Evolutionary conservation across 495 filamentous ascomycete species (phyloP), one percentile per base, ranked within the genome.

Genomic region (Podospora pseudocomata): DNA sequence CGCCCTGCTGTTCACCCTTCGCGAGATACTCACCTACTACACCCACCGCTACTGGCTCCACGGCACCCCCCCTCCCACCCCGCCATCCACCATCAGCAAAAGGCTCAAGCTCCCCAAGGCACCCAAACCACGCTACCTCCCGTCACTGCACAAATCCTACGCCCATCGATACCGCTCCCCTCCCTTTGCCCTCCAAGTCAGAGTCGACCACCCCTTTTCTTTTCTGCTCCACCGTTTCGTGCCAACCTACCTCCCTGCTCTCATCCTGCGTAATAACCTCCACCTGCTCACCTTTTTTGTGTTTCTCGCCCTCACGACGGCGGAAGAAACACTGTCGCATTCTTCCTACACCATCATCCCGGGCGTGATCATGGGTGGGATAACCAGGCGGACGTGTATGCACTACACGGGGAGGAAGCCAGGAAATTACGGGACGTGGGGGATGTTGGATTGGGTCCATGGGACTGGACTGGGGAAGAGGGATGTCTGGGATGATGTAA

Each of bases 221-320:
- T 90, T 92, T 69, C 78, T 96, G 1, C 71, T 96, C 13, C 79
- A 82, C 64, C 87, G 83, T 60, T 91, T 92, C 72, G 53, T 94
- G 20, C 94, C 94, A 0, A 84, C 87, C 19, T 94, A 92, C 76
- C 71, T 90, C 3, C 92, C 94, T 9, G 89, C 75, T 1, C 32
- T 74, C 19, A n/a, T 62, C 5, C 63, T 73, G 7, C 89, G 16
- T 80, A 74, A 88, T 68, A 90, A 93, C 75, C 83, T 96, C 64
- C 94, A 97, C 78, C 82, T 96, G 61, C 81, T 97, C 63, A 94
- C 91, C 1, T 96, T 88, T 81, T 83, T 93, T 62, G 53, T 93
- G 23, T 90, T 92, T 67, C 76, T 92, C 16, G 80, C 84, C 1
- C 58, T 92, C 49, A 80, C 89, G 60, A 92, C 91, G 0, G 64